Evolutionary conservation across 768 basidiomycete species (phyloP).

Genomic region (Udeniomyces megalosporus): DNA sequence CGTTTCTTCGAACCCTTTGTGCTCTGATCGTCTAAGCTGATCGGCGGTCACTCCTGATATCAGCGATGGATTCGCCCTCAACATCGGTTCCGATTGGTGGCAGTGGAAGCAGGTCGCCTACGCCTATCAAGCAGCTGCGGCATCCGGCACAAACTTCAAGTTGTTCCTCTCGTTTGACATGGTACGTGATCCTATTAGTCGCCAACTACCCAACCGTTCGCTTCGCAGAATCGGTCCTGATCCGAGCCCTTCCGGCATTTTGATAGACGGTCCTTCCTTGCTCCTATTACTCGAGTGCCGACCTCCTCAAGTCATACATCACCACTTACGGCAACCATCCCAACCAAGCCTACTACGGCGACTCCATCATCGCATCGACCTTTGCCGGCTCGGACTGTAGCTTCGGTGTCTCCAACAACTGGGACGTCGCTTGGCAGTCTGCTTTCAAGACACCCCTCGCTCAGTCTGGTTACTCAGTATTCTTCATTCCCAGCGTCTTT

Average conservation of each 20-base stretch:
- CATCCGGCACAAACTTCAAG: constrained; percentile 11
- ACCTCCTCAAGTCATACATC: constrained; percentile 21
- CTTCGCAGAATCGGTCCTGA: too few relatives aligned
- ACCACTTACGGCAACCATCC: constrained; percentile 20
- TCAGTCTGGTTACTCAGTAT: background rate
- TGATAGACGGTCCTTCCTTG: constrained; percentile 25
- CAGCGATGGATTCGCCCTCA: constrained; percentile 37
- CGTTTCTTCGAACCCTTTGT: too few relatives aligned
- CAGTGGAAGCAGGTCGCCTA: constrained; percentile 45
- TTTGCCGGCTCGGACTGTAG: constrained; percentile 31
- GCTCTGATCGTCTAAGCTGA: too few relatives aligned
- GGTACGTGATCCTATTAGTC: too few relatives aligned
- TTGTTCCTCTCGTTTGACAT: constrained; percentile 22
- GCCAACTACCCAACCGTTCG: too few relatives aligned
- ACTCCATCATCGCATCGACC: constrained; percentile 27
- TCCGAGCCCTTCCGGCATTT: too few relatives aligned
- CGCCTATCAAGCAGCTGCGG: constrained; percentile 40
- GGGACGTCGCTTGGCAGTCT: constrained; percentile 23
- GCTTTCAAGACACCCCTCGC: constrained; percentile 19
- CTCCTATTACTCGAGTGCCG: constrained; percentile 17
- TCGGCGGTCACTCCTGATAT: too few relatives aligned
- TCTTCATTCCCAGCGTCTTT: constrained; percentile 20
- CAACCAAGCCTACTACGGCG: constrained; percentile 26
- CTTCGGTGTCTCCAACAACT: constrained; percentile 23
- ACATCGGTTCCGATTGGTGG: constrained; percentile 51